Percentiles rank a stretch among this genome's conserved stretches.
Evolutionary conservation across 306 rosid species (phyloP).

Genomic region (Biancaea sappan): DNA sequence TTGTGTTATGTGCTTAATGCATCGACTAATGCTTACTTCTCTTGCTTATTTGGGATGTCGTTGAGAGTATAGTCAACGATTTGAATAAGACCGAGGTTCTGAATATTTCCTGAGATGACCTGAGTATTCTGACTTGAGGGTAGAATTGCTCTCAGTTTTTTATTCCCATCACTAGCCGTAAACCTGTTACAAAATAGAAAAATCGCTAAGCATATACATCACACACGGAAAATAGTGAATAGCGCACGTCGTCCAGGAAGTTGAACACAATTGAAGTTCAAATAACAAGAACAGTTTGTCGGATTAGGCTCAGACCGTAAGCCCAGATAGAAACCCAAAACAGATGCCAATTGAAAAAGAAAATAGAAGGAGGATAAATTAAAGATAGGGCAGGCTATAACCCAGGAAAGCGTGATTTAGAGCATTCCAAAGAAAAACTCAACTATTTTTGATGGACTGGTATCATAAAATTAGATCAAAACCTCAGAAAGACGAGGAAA

Average conservation of each 20-base stretch:
- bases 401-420: background rate
- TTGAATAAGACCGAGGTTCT: conserved; percentile 76
- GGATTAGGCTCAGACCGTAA: background rate
- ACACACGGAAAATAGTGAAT: background rate
- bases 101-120: conserved; percentile 69
- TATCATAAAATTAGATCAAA: background rate
- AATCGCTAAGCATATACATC: background rate
- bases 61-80: conserved; percentile 69
- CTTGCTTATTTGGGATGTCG: conserved; percentile 64
- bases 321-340: background rate
- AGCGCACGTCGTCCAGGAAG: background rate
- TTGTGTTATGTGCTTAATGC: background rate
- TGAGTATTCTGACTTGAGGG: conserved; percentile 45
- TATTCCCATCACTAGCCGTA: conserved; percentile 69
- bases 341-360: background rate
- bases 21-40: conserved; percentile 55
- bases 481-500: background rate
- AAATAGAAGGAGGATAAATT: background rate
- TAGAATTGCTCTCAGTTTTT: conserved; percentile 64
- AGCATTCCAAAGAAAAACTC: background rate
- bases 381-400: background rate
- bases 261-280: background rate
- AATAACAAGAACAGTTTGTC: background rate
- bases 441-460: background rate
- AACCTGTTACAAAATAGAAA: conserved; percentile 48